A percentile compares a stretch with the other conserved stretches of the same genome.
Conservation (phyloP, 768 basidiomycete species). For the Xerocomellus chrysenteron region DNA sequence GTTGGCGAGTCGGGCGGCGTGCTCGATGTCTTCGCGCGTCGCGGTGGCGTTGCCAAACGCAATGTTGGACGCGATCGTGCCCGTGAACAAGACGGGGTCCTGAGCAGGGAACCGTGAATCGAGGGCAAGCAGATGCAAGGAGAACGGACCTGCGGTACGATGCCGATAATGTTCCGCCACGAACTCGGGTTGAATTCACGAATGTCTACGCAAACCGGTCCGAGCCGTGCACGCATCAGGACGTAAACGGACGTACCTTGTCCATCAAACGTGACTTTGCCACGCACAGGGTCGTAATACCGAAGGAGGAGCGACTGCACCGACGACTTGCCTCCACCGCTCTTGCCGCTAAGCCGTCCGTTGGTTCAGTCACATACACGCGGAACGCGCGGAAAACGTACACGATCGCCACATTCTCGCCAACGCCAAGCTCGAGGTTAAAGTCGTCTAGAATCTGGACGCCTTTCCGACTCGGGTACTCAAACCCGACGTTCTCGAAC, state of each 20-base stretch:
- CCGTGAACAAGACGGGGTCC: slow-evolving; percentile 88
- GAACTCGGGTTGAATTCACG: slow-evolving; percentile 80
- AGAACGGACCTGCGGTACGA: slow-evolving; percentile 76
- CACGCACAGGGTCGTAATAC: slow-evolving; percentile 87
- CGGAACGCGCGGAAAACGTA: slow-evolving; percentile 41
- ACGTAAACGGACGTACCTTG: slow-evolving; percentile 53
- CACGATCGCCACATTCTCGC: slow-evolving; percentile 91
- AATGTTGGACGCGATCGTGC: slow-evolving; percentile 94
- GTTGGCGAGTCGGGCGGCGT: slow-evolving; percentile 87
- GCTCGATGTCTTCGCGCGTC: slow-evolving; percentile 80
- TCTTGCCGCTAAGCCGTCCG: slow-evolving; percentile 62
- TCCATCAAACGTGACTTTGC: slow-evolving; percentile 82
- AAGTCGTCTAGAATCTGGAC: slow-evolving; percentile 82
- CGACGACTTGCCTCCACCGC: slow-evolving; percentile 93
- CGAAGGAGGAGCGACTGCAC: slow-evolving; percentile 82
- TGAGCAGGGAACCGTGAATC: background rate
- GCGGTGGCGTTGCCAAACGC: slow-evolving; percentile 79
- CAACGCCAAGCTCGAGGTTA: slow-evolving; percentile 74
- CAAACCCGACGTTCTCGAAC: slow-evolving; percentile 83
- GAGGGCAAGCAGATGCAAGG: no score
- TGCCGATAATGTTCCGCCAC: slow-evolving; percentile 86
- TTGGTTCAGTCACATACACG: background rate
- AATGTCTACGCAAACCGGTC: slow-evolving; percentile 54
- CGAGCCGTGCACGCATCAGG: no score
- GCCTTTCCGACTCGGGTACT: slow-evolving; percentile 85